phyloP scores from a whole-genome alignment of 371 early-diverging fungal species.

The Gilbertella persicaria region DNA sequence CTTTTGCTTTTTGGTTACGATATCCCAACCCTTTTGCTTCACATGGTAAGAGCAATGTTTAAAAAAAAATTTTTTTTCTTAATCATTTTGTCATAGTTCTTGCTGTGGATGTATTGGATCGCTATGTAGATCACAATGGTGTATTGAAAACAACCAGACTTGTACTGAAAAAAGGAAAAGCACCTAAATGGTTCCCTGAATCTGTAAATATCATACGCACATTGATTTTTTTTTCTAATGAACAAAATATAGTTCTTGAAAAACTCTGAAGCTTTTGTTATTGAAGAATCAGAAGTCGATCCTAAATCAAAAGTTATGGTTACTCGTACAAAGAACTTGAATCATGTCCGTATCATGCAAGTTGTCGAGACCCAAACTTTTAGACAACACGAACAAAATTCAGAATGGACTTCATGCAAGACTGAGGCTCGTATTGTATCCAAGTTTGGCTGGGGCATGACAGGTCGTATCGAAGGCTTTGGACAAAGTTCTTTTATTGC shows the following conservation, averaged over 20 bases:
- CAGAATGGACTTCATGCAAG: constrained; percentile 72
- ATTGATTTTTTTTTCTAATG: too few relatives aligned
- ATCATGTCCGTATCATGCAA: constrained; percentile 90
- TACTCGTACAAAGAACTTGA: constrained; percentile 86
- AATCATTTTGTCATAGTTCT: constrained; percentile 52
- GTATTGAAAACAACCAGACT: constrained; percentile 85
- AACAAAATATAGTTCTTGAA: constrained; percentile 79
- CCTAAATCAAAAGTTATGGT: constrained; percentile 74
- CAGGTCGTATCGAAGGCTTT: constrained; percentile 82
- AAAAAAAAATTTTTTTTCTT: neutral
- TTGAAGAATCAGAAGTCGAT: constrained; percentile 89
- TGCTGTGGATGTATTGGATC: constrained; percentile 88
- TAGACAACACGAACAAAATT: constrained; percentile 52
- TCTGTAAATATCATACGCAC: neutral
- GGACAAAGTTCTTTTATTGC: constrained; percentile 87
- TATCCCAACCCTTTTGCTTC: constrained; percentile 98
- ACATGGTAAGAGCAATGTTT: constrained; percentile 62
- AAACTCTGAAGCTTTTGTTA: constrained; percentile 75
- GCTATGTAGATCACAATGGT: constrained; percentile 82
- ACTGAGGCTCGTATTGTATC: constrained; percentile 88
- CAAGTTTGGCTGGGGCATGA: constrained; percentile 86
- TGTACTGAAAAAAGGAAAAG: constrained; percentile 83
- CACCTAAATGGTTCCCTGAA: constrained; percentile 87
- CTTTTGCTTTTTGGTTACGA: constrained; percentile 87
- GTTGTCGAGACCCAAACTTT: constrained; percentile 91